Conservation (phyloP, 2,329 filamentous ascomycete genomes). For the Trichoderma sp. region DNA sequence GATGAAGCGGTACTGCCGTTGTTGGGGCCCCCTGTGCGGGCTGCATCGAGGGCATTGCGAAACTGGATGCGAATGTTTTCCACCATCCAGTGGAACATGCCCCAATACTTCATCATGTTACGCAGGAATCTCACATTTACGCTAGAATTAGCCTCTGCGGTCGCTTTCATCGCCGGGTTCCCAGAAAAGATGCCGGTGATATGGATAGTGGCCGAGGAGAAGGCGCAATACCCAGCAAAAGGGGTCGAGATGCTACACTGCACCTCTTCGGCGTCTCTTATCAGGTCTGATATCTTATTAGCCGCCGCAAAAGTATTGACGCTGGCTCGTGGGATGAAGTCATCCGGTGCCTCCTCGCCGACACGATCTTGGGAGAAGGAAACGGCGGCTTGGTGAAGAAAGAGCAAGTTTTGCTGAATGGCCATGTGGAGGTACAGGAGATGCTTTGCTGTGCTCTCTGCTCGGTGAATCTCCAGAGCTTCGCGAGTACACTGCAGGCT, state of each 20-base stretch:
- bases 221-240: slow-evolving; percentile 92
- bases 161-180: slow-evolving; percentile 69
- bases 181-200: slow-evolving; percentile 89
- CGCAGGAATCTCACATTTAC: slow-evolving; percentile 87
- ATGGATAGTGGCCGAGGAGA: slow-evolving; percentile 90
- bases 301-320: slow-evolving; percentile 79
- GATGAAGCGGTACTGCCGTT: slow-evolving; percentile 49
- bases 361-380: slow-evolving; percentile 64
- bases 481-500: slow-evolving; percentile 72
- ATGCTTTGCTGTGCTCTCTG: slow-evolving; percentile 83
- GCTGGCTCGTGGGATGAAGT: slow-evolving; percentile 74
- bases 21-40: slow-evolving; percentile 60
- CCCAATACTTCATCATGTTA: slow-evolving; percentile 97
- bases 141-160: slow-evolving; percentile 78
- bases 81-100: slow-evolving; percentile 96
- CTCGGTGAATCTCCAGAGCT: slow-evolving; percentile 81
- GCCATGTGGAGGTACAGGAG: slow-evolving; percentile 91
- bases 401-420: slow-evolving; percentile 84
- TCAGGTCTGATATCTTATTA: slow-evolving; percentile 78
- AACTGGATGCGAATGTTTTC: slow-evolving; percentile 91
- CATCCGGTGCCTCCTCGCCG: slow-evolving; percentile 68
- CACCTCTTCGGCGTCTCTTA: slow-evolving; percentile 71
- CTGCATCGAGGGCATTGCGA: slow-evolving; percentile 78
- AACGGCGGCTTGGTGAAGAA: slow-evolving; percentile 84
- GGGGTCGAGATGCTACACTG: slow-evolving; percentile 77